phyloP scores from a whole-genome alignment of 2,329 filamentous ascomycete species.

The Cordyceps javanica region DNA sequence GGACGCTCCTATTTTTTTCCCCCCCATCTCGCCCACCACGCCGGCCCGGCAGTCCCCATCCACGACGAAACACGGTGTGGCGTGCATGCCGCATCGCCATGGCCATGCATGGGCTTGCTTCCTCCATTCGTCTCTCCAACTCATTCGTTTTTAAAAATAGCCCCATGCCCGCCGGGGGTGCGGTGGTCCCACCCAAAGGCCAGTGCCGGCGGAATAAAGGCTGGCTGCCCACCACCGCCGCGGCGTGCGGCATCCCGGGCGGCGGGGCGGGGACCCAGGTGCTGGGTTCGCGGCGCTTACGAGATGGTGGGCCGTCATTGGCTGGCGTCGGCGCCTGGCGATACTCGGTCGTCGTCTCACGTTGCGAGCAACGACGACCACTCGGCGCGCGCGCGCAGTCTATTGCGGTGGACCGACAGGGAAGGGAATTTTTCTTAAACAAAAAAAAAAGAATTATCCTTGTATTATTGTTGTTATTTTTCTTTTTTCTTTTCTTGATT shows the following conservation, averaged over 20 bases:
- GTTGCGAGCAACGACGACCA: background rate
- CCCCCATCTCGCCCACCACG: constrained; percentile 25
- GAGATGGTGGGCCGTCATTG: constrained; percentile 18
- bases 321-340: constrained; percentile 19
- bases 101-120: background rate
- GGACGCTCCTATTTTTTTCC: background rate
- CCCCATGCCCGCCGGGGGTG: background rate
- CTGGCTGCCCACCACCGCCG: background rate
- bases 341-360: constrained; percentile 18
- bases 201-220: too few species aligned
- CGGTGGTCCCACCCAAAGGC: too few species aligned
- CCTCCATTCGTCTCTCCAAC: too few species aligned
- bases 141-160: background rate
- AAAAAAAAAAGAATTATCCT: background rate
- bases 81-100: background rate
- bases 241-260: background rate
- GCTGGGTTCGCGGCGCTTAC: too few species aligned
- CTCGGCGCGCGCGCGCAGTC: too few species aligned
- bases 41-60: constrained; percentile 16
- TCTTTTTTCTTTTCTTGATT: background rate
- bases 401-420: background rate
- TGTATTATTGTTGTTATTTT: background rate
- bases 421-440: too few species aligned
- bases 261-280: background rate
- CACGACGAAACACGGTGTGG: background rate